Percentiles rank a stretch among this genome's conserved stretches.
These are phyloP conservation scores for Asterionellopsis glacialis DNA, from an alignment of 108 stramenopile species.

Conservation along the genomic window DNA sequence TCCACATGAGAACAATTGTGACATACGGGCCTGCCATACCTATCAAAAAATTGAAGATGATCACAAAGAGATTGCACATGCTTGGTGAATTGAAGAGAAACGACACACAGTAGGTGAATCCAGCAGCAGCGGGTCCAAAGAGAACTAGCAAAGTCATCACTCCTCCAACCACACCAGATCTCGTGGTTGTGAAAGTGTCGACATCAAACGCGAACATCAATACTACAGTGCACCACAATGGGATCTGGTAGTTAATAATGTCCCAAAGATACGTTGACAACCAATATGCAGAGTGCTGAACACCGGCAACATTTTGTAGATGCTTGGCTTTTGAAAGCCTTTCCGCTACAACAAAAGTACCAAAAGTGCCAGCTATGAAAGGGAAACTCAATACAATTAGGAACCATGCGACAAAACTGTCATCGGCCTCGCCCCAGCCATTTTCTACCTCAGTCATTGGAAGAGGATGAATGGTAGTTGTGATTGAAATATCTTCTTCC, in stretches of 20 bases:
- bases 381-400: slow-evolving; percentile 71
- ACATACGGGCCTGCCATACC: slow-evolving; percentile 51
- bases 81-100: slow-evolving; percentile 72
- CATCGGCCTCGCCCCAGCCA: slow-evolving; percentile 15
- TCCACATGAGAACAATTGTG: slow-evolving; percentile 20
- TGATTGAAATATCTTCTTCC: slow-evolving; percentile 15
- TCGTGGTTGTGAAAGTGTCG: slow-evolving; percentile 34
- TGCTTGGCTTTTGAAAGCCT: slow-evolving; percentile 84
- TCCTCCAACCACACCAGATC: slow-evolving; percentile 32
- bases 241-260: slow-evolving; percentile 72
- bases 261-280: slow-evolving; percentile 75
- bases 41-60: slow-evolving; percentile 82
- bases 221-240: slow-evolving; percentile 43
- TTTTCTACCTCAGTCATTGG: slow-evolving; percentile 33
- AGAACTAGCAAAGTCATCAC: slow-evolving; percentile 51
- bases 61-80: slow-evolving; percentile 61
- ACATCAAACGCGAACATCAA: slow-evolving; percentile 51
- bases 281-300: slow-evolving; percentile 74
- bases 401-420: slow-evolving; percentile 44
- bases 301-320: slow-evolving; percentile 83
- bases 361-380: slow-evolving; percentile 80
- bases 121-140: slow-evolving; percentile 77
- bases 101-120: slow-evolving; percentile 73
- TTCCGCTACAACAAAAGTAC: slow-evolving; percentile 82
- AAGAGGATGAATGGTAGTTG: slow-evolving; percentile 28